A percentile compares a stretch with the other conserved stretches of the same genome.
These are phyloP conservation scores for Talaromyces sp. DNA, from an alignment of 2,329 filamentous ascomycete species.

Conservation along the genomic window DNA sequence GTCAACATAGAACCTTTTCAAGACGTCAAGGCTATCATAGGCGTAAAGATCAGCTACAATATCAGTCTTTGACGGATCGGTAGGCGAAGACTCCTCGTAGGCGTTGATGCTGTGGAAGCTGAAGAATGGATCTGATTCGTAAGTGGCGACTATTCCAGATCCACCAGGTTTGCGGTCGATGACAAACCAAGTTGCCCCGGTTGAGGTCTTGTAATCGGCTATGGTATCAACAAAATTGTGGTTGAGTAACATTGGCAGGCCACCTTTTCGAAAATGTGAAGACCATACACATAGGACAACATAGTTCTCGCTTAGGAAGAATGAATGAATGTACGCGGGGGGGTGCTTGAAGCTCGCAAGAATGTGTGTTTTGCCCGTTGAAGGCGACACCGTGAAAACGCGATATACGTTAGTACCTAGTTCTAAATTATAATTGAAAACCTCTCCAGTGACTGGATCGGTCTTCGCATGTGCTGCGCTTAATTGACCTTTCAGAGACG, in stretches of 20 bases:
- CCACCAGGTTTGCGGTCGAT: conserved; percentile 59
- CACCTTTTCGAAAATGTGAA: conserved; percentile 57
- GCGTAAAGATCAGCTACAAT: conserved; percentile 64
- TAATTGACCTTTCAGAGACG: conserved; percentile 63
- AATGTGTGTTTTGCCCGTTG: conserved; percentile 64
- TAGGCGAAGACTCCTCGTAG: conserved; percentile 58
- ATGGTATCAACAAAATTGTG: conserved; percentile 68
- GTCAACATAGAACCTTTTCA: conserved; percentile 67
- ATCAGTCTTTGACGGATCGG: conserved; percentile 38
- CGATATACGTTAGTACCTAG: conserved; percentile 62
- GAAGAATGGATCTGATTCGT: conserved; percentile 67
- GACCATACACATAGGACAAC: conserved; percentile 72
- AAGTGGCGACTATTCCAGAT: conserved; percentile 65
- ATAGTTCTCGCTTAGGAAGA: conserved; percentile 69
- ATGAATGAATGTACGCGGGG: conserved; percentile 76
- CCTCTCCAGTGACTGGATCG: conserved; percentile 69
- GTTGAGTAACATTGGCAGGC: conserved; percentile 61
- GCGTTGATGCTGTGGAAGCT: conserved; percentile 78
- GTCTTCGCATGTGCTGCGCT: conserved; percentile 69
- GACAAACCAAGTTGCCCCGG: conserved; percentile 67
- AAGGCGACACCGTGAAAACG: conserved; percentile 62
- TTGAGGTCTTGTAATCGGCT: conserved; percentile 56
- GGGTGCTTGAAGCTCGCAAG: conserved; percentile 61
- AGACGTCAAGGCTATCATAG: conserved; percentile 63
- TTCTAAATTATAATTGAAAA: conserved; percentile 79